Base-by-base conservation (phyloP, 768 basidiomycete genomes). In the Porphyrellus cyaneotinctus region DNA sequence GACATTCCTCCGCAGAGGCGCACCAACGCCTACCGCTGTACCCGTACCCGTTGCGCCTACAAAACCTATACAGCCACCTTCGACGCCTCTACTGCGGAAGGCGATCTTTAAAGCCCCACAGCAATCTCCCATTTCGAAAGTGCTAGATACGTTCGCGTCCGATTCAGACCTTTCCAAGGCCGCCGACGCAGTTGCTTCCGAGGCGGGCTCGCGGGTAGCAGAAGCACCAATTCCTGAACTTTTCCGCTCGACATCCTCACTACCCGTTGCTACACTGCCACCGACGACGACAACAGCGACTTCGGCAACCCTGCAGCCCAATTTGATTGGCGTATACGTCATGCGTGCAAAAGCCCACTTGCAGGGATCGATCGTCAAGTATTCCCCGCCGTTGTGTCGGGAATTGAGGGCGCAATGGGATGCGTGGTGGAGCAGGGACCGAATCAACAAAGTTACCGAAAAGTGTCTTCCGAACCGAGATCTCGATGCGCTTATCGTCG, bases 361-460 rank as follows among this genome's bases (percentile, higher is more conserved):
- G 32, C 42, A 22, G 24, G n/a, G 10, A n/a, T 10, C 52, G 11
- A 26, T 58, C 18, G 52, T 52, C 8, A 55, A 60, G 33, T 64
- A 72, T 41, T 53, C 64, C 6, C 80, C 80, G 0, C 31, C 28
- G 24, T 61, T 58, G 35, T 62, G 71, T 18, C 66, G 57, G 42
- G 70, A 71, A 6, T 46, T 48, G 6, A 30, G 58, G 0, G 60
- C 52, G 2, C 57, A 45, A 20, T 67, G 69, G 54, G 57, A 65
- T 24, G 49, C 51, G 15, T 89, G 85, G 87, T 85, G 84, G 82
- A 76, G 64, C 23, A 64, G 72, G 43, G 82, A 82, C 48, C 70
- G 88, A 41, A 53, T 75, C 50, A 76, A 80, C 54, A 78, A 76
- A 61, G 62, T 69, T 0, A 81, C 78, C 9, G 81, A 83, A 63